Base-by-base conservation (phyloP, 2,329 filamentous ascomycete species). In the Fusarium oxysporum region DNA sequence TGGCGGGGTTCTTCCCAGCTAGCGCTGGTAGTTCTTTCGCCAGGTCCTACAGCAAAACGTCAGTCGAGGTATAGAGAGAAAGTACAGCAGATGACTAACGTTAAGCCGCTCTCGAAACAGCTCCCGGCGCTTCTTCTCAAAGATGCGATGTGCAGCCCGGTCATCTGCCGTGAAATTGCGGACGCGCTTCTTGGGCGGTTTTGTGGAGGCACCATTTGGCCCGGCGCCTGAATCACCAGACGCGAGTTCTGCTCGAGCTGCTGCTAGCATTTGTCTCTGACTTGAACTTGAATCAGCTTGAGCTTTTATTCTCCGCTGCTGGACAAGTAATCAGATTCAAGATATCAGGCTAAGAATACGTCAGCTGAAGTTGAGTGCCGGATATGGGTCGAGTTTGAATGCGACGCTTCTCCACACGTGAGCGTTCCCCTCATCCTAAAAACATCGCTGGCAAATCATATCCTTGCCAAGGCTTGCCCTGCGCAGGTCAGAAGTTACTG, bases 61-160 rank as follows among this genome's bases (percentile, higher is more conserved):
- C 25, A 25, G 25, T 25, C 25, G 25, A 25, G 25, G 25, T 25
- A 25, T 25, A 25, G 25, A 25, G 25, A 25, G 25, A 25, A 25
- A 25, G 25, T 25, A 25, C 25, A 25, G 25, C 25, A 25, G 25
- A 25, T 25, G 25, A 25, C 25, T 25, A 41, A 3, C 11, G 28
- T 28, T 80, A 23, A 85, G 63, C 5, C 80, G 76, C 45, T 82
- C 80, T 56, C 82, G 82, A 73, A 84, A 85, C 2, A 82, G 80
- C 67, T 84, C 82, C n/a, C 83, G 78, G 19, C 83, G 80, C 6
- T 79, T 81, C 69, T 80, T 81, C 59, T 84, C 82, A 68, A 84
- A 84, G 11, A 81, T 77, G 2, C 82, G 79, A 66, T 84, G 83
- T 9, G 80, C 79, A 7, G 82, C 82, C 14, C 83, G 82, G 56